Evolutionary conservation across 2,329 filamentous ascomycete genomes (phyloP).

Genomic region (Torrubiellomyces zombiae): DNA sequence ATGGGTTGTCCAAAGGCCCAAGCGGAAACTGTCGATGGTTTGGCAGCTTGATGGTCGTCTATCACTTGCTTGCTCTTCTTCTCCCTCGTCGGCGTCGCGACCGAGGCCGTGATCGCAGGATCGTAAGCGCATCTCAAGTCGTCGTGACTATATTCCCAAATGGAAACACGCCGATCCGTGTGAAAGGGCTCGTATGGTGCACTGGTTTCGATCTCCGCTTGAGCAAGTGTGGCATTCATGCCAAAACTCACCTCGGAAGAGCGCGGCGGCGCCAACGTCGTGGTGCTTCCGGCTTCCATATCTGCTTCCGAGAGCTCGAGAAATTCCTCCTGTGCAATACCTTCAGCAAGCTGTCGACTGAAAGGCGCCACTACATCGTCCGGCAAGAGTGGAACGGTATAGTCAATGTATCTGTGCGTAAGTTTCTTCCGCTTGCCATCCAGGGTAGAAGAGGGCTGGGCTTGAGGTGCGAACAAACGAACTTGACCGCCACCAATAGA

Average conservation of each 20-base stretch:
- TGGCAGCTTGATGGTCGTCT: not conserved
- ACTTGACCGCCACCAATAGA: constrained; percentile 50
- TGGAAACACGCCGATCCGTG: constrained; percentile 67
- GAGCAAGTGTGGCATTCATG: constrained; percentile 48
- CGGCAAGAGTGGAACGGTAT: constrained; percentile 46
- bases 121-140: no score
- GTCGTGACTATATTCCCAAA: constrained; percentile 43
- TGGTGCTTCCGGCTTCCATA: constrained; percentile 35
- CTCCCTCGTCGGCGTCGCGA: constrained; percentile 18
- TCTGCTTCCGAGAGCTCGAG: constrained; percentile 35
- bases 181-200: constrained; percentile 94
- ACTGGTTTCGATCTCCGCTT: constrained; percentile 87
- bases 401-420: constrained; percentile 45
- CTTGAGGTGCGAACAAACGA: constrained; percentile 45
- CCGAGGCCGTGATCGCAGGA: no score
- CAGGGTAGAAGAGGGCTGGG: constrained; percentile 35
- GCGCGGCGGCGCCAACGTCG: constrained; percentile 29
- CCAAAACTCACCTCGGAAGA: constrained; percentile 21
- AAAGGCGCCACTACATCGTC: constrained; percentile 40
- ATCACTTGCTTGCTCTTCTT: constrained; percentile 10
- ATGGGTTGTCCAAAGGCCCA: constrained; percentile 49
- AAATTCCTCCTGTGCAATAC: constrained; percentile 35
- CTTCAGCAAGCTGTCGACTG: constrained; percentile 34
- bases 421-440: constrained; percentile 35
- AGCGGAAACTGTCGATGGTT: constrained; percentile 9